phyloP scores from a whole-genome alignment of 805 yeast genomes.

The Myxozyma sirexii region DNA sequence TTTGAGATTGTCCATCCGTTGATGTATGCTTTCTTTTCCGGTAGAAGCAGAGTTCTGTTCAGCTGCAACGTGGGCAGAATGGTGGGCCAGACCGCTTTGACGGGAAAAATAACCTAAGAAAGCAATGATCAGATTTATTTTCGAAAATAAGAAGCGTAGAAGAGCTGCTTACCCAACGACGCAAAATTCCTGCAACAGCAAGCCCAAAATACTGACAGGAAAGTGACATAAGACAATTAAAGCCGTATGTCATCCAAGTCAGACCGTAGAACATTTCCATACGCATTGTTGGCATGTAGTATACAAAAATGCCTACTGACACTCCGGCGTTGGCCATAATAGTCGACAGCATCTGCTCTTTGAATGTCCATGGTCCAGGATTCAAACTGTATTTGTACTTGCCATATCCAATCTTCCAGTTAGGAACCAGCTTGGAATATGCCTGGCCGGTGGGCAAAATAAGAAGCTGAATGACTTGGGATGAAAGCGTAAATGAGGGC shows the following conservation, averaged over 20 bases:
- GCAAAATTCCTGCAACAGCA: slow-evolving; percentile 66
- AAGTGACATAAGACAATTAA: slow-evolving; percentile 54
- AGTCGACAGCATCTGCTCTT: slow-evolving; percentile 68
- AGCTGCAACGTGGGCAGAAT: slow-evolving; percentile 55
- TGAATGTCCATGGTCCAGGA: slow-evolving; percentile 66
- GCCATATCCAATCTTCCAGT: slow-evolving; percentile 47
- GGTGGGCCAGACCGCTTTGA: slow-evolving; percentile 68
- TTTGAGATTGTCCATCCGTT: slow-evolving; percentile 65
- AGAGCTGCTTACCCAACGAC: slow-evolving; percentile 52
- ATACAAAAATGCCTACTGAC: slow-evolving; percentile 6
- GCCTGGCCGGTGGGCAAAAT: slow-evolving; percentile 63
- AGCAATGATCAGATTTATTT: no score
- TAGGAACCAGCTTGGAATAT: slow-evolving; percentile 50
- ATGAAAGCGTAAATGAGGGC: slow-evolving; percentile 55
- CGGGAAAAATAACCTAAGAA: slow-evolving; percentile 51
- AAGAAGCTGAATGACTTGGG: slow-evolving; percentile 59
- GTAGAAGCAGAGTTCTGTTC: slow-evolving; percentile 18
- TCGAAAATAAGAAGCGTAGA: no score
- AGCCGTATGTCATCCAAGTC: slow-evolving; percentile 50
- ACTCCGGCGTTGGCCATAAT: slow-evolving; percentile 39
- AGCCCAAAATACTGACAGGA: slow-evolving; percentile 55
- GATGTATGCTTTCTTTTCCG: slow-evolving; percentile 41
- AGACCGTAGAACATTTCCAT: slow-evolving; percentile 41
- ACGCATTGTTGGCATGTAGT: slow-evolving; percentile 5
- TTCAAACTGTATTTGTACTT: slow-evolving; percentile 50